Percentiles rank a stretch among this genome's conserved stretches.
Evolutionary conservation across 2,329 filamentous ascomycete genomes (phyloP).

Genomic region (Alternaria hordeiaustralica): DNA sequence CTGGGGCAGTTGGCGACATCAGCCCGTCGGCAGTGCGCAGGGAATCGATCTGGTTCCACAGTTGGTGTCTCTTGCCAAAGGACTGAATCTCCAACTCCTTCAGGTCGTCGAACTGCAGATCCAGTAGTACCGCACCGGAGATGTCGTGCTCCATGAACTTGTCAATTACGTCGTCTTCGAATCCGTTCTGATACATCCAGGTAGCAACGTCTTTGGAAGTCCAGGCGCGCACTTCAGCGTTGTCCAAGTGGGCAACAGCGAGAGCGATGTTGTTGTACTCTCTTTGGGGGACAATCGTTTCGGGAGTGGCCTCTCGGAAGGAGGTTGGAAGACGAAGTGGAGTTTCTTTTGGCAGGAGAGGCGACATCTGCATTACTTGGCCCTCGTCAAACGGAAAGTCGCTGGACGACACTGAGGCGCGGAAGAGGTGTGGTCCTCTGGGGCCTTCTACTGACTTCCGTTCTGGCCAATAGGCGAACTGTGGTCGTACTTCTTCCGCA

Average conservation of each 20-base stretch:
- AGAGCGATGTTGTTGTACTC: constrained; percentile 61
- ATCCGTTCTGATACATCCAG: constrained; percentile 84
- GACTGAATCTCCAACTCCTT: constrained; percentile 81
- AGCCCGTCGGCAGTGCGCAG: constrained; percentile 61
- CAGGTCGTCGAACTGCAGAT: constrained; percentile 88
- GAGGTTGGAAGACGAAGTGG: constrained; percentile 52
- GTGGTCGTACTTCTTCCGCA: constrained; percentile 62
- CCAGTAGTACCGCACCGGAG: constrained; percentile 82
- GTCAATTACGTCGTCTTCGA: constrained; percentile 78
- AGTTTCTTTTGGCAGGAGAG: constrained; percentile 70
- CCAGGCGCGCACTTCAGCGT: constrained; percentile 69
- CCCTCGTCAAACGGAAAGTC: constrained; percentile 57
- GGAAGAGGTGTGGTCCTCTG: constrained; percentile 84
- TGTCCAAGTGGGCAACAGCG: constrained; percentile 64
- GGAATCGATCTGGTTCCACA: constrained; percentile 80
- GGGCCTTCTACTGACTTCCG: constrained; percentile 78
- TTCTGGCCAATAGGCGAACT: constrained; percentile 65
- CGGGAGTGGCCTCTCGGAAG: constrained; percentile 47
- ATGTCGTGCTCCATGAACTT: constrained; percentile 94
- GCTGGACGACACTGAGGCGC: constrained; percentile 68
- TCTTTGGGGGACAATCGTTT: constrained; percentile 45
- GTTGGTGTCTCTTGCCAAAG: constrained; percentile 78
- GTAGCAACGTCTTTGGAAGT: constrained; percentile 78
- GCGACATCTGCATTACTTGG: constrained; percentile 70
- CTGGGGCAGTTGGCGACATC: constrained; percentile 48